Percentiles rank a stretch among this genome's conserved stretches.
phyloP scores from a whole-genome alignment of 129 eudicot genomes.

The Flaveria trinervia region DNA sequence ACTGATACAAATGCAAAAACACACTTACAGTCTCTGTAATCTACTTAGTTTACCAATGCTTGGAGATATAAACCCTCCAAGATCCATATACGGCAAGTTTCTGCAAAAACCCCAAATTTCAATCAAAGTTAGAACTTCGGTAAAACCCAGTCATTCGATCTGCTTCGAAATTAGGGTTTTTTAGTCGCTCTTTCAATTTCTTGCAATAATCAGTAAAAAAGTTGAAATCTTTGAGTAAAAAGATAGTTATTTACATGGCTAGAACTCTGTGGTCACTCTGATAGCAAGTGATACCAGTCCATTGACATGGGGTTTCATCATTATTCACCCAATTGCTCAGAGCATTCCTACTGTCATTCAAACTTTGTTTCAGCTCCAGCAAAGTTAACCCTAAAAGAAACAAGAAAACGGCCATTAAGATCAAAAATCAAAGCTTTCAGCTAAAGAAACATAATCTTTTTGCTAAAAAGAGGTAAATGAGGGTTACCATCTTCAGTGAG shows the following conservation, averaged over 20 bases:
- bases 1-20: neutral
- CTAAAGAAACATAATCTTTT: neutral
- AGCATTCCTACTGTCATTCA: conserved; percentile 72
- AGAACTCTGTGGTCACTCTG: conserved; percentile 66
- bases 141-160: neutral
- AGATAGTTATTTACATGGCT: conserved; percentile 54
- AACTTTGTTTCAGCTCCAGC: conserved; percentile 67
- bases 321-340: conserved; percentile 71
- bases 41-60: conserved; percentile 75
- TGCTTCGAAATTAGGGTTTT: conserved; percentile 22
- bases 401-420: conserved; percentile 7
- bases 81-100: conserved; percentile 87
- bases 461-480: neutral
- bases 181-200: neutral
- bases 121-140: conserved; percentile 13
- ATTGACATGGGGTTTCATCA: conserved; percentile 78
- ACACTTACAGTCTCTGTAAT: conserved; percentile 87
- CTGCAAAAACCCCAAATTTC: conserved; percentile 39
- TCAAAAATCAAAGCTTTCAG: conserved; percentile 1
- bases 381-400: conserved; percentile 63
- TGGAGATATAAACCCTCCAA: conserved; percentile 89
- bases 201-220: neutral
- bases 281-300: conserved; percentile 93
- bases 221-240: neutral
- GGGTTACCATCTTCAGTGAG: conserved; percentile 75